Evolutionary conservation across 1,284 basidiomycete genomes (phyloP), one percentile per base, ranked within the genome.

Genomic region (Cutaneotrichosporon sp.): DNA sequence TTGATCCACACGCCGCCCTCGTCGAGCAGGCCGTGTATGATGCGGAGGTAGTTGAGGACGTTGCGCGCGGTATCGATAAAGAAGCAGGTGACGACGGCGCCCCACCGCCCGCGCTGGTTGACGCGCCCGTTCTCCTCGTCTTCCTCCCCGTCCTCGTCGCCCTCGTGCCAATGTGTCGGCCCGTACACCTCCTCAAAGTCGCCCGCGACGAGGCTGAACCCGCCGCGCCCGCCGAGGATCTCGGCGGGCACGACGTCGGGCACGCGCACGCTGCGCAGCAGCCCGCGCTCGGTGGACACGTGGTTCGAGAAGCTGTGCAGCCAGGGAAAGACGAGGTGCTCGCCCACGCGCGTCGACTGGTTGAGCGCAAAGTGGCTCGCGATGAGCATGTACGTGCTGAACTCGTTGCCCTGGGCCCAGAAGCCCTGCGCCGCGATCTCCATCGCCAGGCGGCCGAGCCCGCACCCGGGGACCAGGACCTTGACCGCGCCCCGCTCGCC

Each of bases 61-160:
- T 95, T 95, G 70, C 93, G 90, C 0, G 93, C 92, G 7, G 95
- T 98, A 74, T 99, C 95, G 67, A 99, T 90, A 81, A 99, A 99
- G 84, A 97, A 99, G 77, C 93, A 98, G 0, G 95, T 99, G 64
- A 97, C 79, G 13, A 99, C 85, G 0, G 89, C 90, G 69, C 95
- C 87, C 92, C 92, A 99, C 65, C 87, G 79, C 16, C 87, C 89
- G 20, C 84, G 78, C 57, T 93, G 90, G 9, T 77, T 73, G 14
- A 65, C 61, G 14, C 47, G 47, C 14, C 47, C 47, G 27, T 59
- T 33, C 6, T 65, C 67, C 10, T 64, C 79, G 6, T 81, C 81
- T 45, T 84, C 73, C 27, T 79, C 78, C 20, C 16, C 34, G 2
- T 25, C 53, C 49, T 84, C 72, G 25, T 79, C 77, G 20, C 82